Conservation (phyloP, 2,329 filamentous ascomycete genomes). For the Phyllosticta citrichinensis region DNA sequence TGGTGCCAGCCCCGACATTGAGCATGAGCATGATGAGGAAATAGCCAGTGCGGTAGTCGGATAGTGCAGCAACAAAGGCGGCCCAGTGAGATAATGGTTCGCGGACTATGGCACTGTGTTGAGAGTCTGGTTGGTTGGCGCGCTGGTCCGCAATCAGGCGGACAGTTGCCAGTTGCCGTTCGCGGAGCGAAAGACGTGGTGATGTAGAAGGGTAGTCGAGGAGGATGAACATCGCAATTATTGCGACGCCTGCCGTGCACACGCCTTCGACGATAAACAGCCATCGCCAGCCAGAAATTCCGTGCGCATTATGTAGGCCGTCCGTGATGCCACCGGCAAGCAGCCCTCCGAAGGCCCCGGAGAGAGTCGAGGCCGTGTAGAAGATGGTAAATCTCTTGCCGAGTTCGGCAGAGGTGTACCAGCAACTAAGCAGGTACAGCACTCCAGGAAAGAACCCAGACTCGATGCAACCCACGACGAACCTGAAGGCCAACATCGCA, state of each 20-base stretch:
- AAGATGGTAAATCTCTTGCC: conserved; percentile 53
- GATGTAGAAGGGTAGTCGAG: conserved; percentile 51
- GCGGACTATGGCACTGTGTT: not conserved
- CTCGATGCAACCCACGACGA: conserved; percentile 35
- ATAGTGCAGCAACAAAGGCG: conserved; percentile 8
- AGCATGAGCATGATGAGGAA: conserved; percentile 10
- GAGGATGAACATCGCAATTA: conserved; percentile 38
- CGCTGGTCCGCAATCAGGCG: conserved; percentile 6
- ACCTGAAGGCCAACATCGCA: conserved; percentile 35
- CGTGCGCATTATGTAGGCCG: conserved; percentile 38
- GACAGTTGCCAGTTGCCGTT: conserved; percentile 24
- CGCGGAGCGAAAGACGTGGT: conserved; percentile 45
- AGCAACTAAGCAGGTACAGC: conserved; percentile 10
- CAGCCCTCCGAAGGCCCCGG: conserved; percentile 51
- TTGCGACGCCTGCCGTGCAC: conserved; percentile 9
- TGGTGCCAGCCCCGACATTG: conserved; percentile 10
- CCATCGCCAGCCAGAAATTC: conserved; percentile 23
- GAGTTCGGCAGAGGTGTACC: conserved; percentile 9
- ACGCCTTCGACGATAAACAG: conserved; percentile 27
- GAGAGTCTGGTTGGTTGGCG: not conserved
- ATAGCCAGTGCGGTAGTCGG: conserved; percentile 9
- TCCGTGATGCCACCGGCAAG: conserved; percentile 50
- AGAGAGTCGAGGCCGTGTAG: conserved; percentile 47
- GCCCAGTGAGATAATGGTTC: conserved; percentile 3
- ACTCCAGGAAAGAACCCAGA: conserved; percentile 17